These are phyloP conservation scores for Melanopsichium pennsylvanicum DNA, from an alignment of 1,284 basidiomycete genomes.

Conservation along the genomic window DNA sequence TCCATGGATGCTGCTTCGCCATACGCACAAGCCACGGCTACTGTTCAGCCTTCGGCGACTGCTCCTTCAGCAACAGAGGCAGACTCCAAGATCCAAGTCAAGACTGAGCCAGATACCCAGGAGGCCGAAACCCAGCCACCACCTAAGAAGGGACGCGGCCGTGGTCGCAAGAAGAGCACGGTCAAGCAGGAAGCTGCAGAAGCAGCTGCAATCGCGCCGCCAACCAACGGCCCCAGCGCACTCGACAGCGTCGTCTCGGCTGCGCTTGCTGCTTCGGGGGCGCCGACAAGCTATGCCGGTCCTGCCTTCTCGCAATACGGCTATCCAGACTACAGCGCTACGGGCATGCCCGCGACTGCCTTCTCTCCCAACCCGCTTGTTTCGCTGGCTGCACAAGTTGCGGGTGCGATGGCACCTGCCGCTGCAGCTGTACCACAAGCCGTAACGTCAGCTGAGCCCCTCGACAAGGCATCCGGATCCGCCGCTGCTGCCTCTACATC, in stretches of 20 bases:
- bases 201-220: background rate
- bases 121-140: constrained; percentile 13
- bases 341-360: constrained; percentile 28
- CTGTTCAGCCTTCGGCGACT: constrained; percentile 33
- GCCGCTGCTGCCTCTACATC: constrained; percentile 8
- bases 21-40: constrained; percentile 28
- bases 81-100: constrained; percentile 19
- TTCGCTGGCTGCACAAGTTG: constrained; percentile 40
- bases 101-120: constrained; percentile 25
- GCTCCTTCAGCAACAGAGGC: constrained; percentile 19
- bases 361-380: constrained; percentile 38
- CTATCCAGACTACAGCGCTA: constrained; percentile 41
- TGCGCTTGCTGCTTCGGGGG: constrained; percentile 24
- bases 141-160: constrained; percentile 30
- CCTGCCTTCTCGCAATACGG: constrained; percentile 36
- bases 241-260: constrained; percentile 30
- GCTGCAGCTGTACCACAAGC: constrained; percentile 8
- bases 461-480: constrained; percentile 4
- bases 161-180: constrained; percentile 38
- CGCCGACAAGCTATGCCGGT: constrained; percentile 11
- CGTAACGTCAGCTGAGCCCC: constrained; percentile 2
- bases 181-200: constrained; percentile 16
- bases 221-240: constrained; percentile 6
- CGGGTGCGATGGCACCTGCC: constrained; percentile 20
- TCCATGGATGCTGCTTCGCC: constrained; percentile 29